A percentile compares a stretch with the other conserved stretches of the same genome.
phyloP scores from a whole-genome alignment of 2,329 filamentous ascomycete genomes.

The Hymenoscyphus albidus region DNA sequence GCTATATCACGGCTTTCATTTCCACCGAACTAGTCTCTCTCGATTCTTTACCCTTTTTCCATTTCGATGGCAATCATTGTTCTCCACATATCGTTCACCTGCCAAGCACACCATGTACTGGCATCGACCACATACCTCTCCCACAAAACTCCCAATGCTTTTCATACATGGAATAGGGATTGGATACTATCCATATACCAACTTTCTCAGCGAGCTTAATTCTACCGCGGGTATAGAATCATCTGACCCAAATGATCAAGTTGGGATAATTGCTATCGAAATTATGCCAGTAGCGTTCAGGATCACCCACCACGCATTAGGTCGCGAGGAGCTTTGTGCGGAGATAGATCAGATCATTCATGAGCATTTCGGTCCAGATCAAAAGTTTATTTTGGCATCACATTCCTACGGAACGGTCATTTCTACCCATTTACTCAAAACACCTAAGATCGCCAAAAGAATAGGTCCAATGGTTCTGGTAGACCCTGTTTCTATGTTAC shows the following conservation, averaged over 20 bases:
- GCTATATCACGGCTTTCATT: constrained; percentile 44
- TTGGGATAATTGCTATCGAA: constrained; percentile 56
- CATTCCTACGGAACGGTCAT: constrained; percentile 54
- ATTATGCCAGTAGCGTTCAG: constrained; percentile 56
- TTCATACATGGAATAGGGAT: constrained; percentile 64
- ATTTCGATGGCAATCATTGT: constrained; percentile 46
- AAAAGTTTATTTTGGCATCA: constrained; percentile 50
- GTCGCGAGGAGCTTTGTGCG: constrained; percentile 45
- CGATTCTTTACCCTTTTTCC: constrained; percentile 50
- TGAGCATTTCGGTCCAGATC: constrained; percentile 43
- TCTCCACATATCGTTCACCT: constrained; percentile 44
- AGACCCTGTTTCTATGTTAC: constrained; percentile 56
- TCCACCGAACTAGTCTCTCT: constrained; percentile 43
- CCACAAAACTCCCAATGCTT: constrained; percentile 51
- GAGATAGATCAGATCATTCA: constrained; percentile 51
- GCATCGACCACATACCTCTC: constrained; percentile 57
- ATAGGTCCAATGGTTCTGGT: constrained; percentile 52
- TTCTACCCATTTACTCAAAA: constrained; percentile 51
- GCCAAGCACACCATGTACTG: constrained; percentile 53
- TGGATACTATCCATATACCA: constrained; percentile 54
- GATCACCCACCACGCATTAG: constrained; percentile 48
- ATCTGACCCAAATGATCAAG: constrained; percentile 41
- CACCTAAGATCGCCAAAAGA: constrained; percentile 37
- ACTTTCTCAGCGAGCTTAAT: constrained; percentile 52
- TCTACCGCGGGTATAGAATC: constrained; percentile 31